These are phyloP conservation scores for Termitomyces sp. DNA, from an alignment of 768 basidiomycete species.

Conservation along the genomic window DNA sequence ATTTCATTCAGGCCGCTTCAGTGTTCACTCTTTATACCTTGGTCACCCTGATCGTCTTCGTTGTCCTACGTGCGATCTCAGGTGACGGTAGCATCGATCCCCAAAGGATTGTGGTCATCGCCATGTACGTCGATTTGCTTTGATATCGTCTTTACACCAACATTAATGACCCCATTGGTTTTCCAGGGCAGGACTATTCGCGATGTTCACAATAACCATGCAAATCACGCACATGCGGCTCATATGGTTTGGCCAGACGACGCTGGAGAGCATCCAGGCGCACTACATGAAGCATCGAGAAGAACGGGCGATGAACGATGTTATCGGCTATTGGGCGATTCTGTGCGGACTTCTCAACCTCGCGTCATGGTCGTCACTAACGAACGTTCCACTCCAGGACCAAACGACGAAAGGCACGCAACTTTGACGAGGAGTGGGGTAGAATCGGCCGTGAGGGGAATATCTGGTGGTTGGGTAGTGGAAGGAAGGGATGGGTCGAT, in stretches of 20 bases:
- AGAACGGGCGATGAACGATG: conserved; percentile 39
- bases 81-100: conserved; percentile 43
- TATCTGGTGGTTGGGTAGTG: conserved; percentile 79
- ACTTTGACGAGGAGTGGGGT: conserved; percentile 86
- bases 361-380: neutral
- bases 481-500: conserved; percentile 64
- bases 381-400: conserved; percentile 31
- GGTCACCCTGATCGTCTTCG: conserved; percentile 53
- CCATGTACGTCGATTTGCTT: conserved; percentile 47
- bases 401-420: conserved; percentile 37
- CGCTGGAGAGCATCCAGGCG: conserved; percentile 71
- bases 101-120: conserved; percentile 71
- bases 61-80: conserved; percentile 29
- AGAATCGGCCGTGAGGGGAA: conserved; percentile 70
- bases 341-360: conserved; percentile 28
- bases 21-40: conserved; percentile 64
- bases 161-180: neutral
- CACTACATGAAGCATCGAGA: conserved; percentile 67
- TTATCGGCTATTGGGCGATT: conserved; percentile 52
- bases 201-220: conserved; percentile 63
- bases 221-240: conserved; percentile 56
- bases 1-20: conserved; percentile 65
- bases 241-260: conserved; percentile 64
- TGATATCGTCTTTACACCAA: neutral
- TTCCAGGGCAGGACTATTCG: conserved; percentile 66